Evolutionary conservation across 2,329 filamentous ascomycete species (phyloP).

Genomic region (Ampelomyces quisqualis): DNA sequence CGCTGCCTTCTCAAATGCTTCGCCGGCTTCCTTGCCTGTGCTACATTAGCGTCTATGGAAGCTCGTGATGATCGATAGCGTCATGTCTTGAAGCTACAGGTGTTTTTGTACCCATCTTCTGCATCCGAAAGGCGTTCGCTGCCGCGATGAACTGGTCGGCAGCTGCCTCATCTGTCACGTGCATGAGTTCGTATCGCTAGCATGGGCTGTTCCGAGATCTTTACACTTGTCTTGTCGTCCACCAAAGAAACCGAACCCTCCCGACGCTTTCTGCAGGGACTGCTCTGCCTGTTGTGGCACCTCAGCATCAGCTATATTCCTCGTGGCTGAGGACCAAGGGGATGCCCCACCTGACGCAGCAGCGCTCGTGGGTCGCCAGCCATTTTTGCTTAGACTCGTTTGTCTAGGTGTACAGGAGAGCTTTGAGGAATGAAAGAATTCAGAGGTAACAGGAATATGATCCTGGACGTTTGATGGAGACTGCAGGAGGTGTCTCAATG

Average conservation of each 20-base stretch:
- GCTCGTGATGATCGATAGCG: not conserved
- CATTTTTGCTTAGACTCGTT: conserved; percentile 28
- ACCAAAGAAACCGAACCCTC: conserved; percentile 88
- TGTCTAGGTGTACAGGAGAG: not conserved
- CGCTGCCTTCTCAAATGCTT: conserved; percentile 83
- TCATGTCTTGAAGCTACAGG: not conserved
- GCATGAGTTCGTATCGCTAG: conserved; percentile 16
- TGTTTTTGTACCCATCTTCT: conserved; percentile 67
- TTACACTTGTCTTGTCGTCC: conserved; percentile 76
- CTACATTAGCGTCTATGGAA: conserved; percentile 7
- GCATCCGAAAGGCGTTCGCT: conserved; percentile 86
- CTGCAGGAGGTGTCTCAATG: conserved; percentile 31
- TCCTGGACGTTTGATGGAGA: conserved; percentile 27
- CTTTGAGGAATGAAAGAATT: conserved; percentile 5
- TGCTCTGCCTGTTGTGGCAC: conserved; percentile 73
- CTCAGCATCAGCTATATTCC: conserved; percentile 29
- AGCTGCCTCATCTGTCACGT: conserved; percentile 66
- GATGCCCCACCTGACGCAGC: conserved; percentile 42
- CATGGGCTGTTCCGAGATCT: not conserved
- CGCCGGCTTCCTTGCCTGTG: conserved; percentile 78
- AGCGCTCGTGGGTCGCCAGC: conserved; percentile 42
- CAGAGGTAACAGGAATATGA: conserved; percentile 8
- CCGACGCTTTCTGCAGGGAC: conserved; percentile 67
- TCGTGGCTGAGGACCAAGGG: conserved; percentile 33
- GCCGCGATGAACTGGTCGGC: conserved; percentile 86